Evolutionary conservation across 2,329 filamentous ascomycete species (phyloP).

Genomic region (Helotiales sp.): DNA sequence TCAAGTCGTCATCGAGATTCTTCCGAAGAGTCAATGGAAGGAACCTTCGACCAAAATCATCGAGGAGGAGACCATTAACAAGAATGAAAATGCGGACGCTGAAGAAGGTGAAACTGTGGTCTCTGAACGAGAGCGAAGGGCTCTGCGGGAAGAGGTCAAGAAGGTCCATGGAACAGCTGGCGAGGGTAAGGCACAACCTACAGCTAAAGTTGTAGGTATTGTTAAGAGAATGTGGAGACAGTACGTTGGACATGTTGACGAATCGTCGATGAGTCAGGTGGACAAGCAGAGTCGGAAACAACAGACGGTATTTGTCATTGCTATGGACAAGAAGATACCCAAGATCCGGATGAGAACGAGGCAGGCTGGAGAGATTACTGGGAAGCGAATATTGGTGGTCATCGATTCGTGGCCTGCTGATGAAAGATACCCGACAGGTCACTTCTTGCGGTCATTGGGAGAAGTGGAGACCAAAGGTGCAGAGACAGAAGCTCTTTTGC

Average conservation of each 20-base stretch:
- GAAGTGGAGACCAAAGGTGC: slow-evolving; percentile 97
- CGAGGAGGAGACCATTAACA: slow-evolving; percentile 88
- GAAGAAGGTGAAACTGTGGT: slow-evolving; percentile 77
- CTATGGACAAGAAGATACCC: slow-evolving; percentile 97
- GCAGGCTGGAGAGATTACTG: slow-evolving; percentile 84
- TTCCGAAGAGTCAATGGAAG: slow-evolving; percentile 97
- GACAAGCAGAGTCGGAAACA: slow-evolving; percentile 78
- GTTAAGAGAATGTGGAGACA: slow-evolving; percentile 97
- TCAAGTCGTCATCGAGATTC: slow-evolving; percentile 86
- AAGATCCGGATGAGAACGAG: slow-evolving; percentile 93
- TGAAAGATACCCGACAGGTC: slow-evolving; percentile 87
- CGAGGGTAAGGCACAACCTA: slow-evolving; percentile 83
- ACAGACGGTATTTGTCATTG: slow-evolving; percentile 90
- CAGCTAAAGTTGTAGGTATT: slow-evolving; percentile 86
- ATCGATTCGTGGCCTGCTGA: slow-evolving; percentile 96
- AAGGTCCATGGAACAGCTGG: slow-evolving; percentile 74
- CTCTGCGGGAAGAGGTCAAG: slow-evolving; percentile 88
- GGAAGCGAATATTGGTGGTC: slow-evolving; percentile 87
- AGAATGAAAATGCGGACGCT: slow-evolving; percentile 88
- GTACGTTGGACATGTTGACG: slow-evolving; percentile 94
- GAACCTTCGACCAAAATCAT: slow-evolving; percentile 92
- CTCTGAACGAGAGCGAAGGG: slow-evolving; percentile 83
- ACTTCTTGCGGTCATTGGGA: slow-evolving; percentile 90
- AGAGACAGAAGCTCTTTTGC: slow-evolving; percentile 88
- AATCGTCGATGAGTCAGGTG: slow-evolving; percentile 74